Evolutionary conservation across 805 yeast genomes (phyloP), one percentile per base, ranked within the genome.

Genomic region (Myxozyma neglecta): DNA sequence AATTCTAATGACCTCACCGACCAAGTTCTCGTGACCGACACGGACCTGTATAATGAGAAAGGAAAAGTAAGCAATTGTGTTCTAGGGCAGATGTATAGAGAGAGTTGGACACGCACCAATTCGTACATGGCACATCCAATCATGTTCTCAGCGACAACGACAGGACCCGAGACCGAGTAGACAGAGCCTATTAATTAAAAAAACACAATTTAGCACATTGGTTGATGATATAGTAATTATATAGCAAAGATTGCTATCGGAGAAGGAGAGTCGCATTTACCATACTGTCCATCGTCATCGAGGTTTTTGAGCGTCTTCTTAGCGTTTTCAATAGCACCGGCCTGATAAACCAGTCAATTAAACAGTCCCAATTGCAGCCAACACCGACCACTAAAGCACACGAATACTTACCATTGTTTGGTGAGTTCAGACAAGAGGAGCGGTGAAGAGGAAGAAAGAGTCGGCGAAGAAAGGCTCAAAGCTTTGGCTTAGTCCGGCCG

Each of bases 101-200:
- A 1, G 24, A 32, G 39, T 11, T 11, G 24, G 37, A 32, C 34
- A 56, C 70, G 42, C 48, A 69, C 99, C 77, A 94, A 83, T 76
- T 94, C 99, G 83, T 94, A 93, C 99, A 94, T 94, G 71, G 98
- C 97, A 85, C 97, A 90, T 67, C 99, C 99, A 78, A 92, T 89
- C 98, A 94, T 91, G 80, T 94, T 88, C 78, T 94, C 98, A 53
- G 99, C 99, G 53, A 94, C 87, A 57, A 94, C 88, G 71, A 94
- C 99, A 34, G 99, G 98, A 72, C 99, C 99, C 20, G 98, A 92
- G 53, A 94, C 97, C 37, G 97, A 90, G 79, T 85, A 92, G 71
- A 94, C 89, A 69, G 76, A 70, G 35, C 80, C 73, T 68, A 20
- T 11, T 24, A 3, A 16, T 24, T 29, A 18, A 53, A 32, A 20